These are phyloP conservation scores for Volvariella surrecta DNA, from an alignment of 1,284 basidiomycete genomes.

Conservation along the genomic window DNA sequence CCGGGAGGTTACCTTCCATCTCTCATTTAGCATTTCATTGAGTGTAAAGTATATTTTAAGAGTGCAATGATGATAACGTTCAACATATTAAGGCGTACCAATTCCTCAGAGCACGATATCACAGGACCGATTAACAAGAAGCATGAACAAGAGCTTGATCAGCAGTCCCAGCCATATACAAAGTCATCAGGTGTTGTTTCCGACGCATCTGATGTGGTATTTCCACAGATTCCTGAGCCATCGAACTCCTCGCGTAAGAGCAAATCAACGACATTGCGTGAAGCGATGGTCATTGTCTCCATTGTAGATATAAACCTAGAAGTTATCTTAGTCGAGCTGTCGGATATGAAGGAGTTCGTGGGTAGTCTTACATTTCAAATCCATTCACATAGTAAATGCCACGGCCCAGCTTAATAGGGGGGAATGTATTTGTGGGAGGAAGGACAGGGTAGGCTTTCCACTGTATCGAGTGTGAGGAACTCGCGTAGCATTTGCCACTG, in stretches of 20 bases:
- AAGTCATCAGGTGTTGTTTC: slow-evolving; percentile 26
- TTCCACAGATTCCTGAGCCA: slow-evolving; percentile 42
- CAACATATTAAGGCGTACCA: background rate
- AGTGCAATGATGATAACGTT: too few relatives aligned
- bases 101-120: too few relatives aligned
- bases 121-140: background rate
- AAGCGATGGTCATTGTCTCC: slow-evolving; percentile 86
- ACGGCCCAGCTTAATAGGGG: slow-evolving; percentile 66
- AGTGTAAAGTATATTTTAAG: too few relatives aligned
- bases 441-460: slow-evolving; percentile 76
- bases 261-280: slow-evolving; percentile 78
- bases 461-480: slow-evolving; percentile 24
- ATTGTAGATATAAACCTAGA: slow-evolving; percentile 73
- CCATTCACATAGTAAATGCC: slow-evolving; percentile 87
- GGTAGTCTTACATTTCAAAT: slow-evolving; percentile 65
- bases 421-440: slow-evolving; percentile 59
- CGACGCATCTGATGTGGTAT: background rate
- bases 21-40: too few relatives aligned
- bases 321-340: slow-evolving; percentile 8
- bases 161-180: slow-evolving; percentile 66
- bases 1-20: too few relatives aligned
- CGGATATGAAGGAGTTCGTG: slow-evolving; percentile 5
- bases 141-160: slow-evolving; percentile 11
- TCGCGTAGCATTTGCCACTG: background rate
- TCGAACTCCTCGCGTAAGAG: slow-evolving; percentile 63